Conservation (phyloP, 176 grass and related monocot genomes). For the Oryza australiensis region DNA sequence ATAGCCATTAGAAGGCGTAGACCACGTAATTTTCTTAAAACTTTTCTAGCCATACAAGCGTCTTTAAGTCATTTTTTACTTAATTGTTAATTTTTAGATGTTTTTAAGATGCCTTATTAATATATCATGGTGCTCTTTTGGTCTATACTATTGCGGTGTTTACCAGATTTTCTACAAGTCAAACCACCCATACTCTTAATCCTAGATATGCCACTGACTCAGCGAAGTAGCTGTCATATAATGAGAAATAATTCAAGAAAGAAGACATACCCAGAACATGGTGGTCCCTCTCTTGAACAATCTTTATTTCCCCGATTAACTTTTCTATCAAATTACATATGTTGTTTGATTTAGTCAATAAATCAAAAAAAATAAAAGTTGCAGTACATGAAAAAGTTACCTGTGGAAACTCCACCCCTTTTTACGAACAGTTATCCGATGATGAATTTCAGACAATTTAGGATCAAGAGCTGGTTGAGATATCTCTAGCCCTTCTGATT, state of each 20-base stretch:
- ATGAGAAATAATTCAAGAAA: conserved; percentile 17
- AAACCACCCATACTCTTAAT: no score
- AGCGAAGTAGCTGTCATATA: conserved; percentile 1
- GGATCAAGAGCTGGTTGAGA: conserved; percentile 85
- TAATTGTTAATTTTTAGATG: no score
- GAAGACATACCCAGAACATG: conserved; percentile 77
- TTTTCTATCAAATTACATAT: conserved; percentile 51
- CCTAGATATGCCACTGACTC: no score
- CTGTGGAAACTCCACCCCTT: conserved; percentile 64
- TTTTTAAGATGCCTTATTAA: no score
- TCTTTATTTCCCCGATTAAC: conserved; percentile 59
- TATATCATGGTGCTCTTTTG: no score
- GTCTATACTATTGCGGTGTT: no score
- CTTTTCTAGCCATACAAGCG: no score
- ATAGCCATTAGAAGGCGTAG: no score
- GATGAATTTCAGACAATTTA: conserved; percentile 85
- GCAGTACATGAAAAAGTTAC: conserved; percentile 42
- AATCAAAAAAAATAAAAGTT: conserved; percentile 25
- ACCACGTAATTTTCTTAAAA: no score
- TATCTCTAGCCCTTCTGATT: conserved; percentile 87
- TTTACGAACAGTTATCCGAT: conserved; percentile 76
- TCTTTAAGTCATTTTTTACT: no score
- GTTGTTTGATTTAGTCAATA: conserved; percentile 23
- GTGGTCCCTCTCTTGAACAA: conserved; percentile 74
- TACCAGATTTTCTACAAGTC: no score